Base-by-base conservation (phyloP, 1,139 yeast genomes). In the Protomyces pachydermus region DNA sequence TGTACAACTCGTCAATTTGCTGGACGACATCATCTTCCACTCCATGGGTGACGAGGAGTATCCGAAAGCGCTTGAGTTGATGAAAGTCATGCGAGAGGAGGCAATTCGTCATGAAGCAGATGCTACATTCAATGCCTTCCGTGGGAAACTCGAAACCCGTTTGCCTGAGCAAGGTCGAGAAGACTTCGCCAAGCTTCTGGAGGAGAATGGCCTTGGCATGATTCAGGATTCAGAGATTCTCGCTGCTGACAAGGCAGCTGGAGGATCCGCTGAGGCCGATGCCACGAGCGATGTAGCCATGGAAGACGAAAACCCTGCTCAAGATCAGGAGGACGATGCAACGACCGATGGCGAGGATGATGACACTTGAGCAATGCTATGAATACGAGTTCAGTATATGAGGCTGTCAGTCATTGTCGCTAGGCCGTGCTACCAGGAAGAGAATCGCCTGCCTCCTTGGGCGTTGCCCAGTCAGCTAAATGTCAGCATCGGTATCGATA, bases 61-160 rank as follows among this genome's bases (percentile, higher is more conserved):
- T 23, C 34, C 9, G 5, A 3, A 12, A 23, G 63, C 66, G 14
- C 14, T 60, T 18, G 52, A 51, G 25, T 42, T 61, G n/a, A 25
- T 65, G 34, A 18, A 20, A 32, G 51, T 50, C 16, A 50, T 68
- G 54, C 65, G 69, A 28, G 18, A 51, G 48, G 54, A 46, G 16
- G 66, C 68, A n/a, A 46, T 62, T 18, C 25, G 53, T 25, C 65
- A 66, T 34, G 69, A 68, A 39, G 69, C 66, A 60, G 50, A 60
- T 35, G 66, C 35, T 28, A 46, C 63, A 48, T 68, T 60, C 53
- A 63, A 68, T 45, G 45, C 45, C 32, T 66, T 65, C 55, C 28
- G 57, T 52, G 54, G 25, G n/a, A 37, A 38, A 4, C 42, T 58
- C 16, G 28, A 45, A 5, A 35, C 20, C 28, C 51, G 39, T 34